Evolutionary conservation across 2,329 filamentous ascomycete genomes (phyloP), one percentile per base, ranked within the genome.

Genomic region (Pseudonectria buxi): DNA sequence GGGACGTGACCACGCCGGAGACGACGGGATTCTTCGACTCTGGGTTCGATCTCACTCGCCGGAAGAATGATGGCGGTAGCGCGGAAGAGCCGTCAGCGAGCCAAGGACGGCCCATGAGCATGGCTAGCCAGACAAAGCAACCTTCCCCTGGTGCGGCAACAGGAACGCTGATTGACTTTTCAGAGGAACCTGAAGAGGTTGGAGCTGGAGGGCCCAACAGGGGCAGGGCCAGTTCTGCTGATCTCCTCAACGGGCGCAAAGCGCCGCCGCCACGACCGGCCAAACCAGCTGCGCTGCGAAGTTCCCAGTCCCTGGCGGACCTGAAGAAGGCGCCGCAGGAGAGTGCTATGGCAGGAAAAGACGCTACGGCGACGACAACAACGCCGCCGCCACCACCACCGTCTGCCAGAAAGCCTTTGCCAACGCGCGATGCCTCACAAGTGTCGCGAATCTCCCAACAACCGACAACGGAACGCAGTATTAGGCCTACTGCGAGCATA

Each of bases 1-100:
- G 94, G 36, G 92, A 98, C 59, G 86, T 98, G 14, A 98, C 92
- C 0, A 95, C 87, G 0, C 75, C 83, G 0, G 74, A 84, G 26
- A 70, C 51, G 10, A 50, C 77, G 10, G 77, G 76, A 0, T 96
- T 92, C 57, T 95, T 95, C 53, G 86, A 94, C 45, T 71, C 78
- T 2, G 58, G 63, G 0, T 65, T 67, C 33, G 56, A 61, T 10
- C 35, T 54, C 9, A 36, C 44, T 1, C 52, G 49, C 4, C 50
- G 43, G 24, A 58, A 50, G 30, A 36, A 47, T 14, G 46, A 54
- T n/a, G 54, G 44, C 32, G 36, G 46, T 30, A 45, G 47, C 2
- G 37, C 54, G 10, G 51, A 59, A 24, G 54, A 53, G 38, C 40
- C n/a, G 39, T 36, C 14, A 49, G 39, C 14, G 43, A 32, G 57